Conservation (phyloP, 306 rosid species). For the Cucurbita moschata region DNA sequence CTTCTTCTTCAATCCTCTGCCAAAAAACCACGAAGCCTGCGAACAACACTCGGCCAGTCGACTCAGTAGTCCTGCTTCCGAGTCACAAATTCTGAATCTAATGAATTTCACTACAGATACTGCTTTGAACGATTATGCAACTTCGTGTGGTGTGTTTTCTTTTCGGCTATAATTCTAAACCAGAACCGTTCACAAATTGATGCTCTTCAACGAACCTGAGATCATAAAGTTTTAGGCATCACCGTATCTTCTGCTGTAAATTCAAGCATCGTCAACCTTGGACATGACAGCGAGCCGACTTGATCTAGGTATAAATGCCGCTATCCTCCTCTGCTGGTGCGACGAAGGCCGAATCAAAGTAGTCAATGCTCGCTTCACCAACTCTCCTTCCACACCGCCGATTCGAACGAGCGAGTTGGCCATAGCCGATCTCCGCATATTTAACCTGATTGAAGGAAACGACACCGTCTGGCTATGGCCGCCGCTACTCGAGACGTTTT, state of each 20-base stretch:
- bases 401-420: constrained; percentile 80
- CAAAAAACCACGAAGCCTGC: background rate
- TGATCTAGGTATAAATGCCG: constrained; percentile 47
- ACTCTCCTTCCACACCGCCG: constrained; percentile 88
- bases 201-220: constrained; percentile 6
- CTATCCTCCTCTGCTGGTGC: constrained; percentile 66
- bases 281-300: constrained; percentile 72
- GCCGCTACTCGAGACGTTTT: constrained; percentile 13
- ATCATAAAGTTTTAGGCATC: constrained; percentile 19
- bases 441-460: constrained; percentile 41
- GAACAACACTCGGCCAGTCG: constrained; percentile 22
- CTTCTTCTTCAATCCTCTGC: constrained; percentile 8
- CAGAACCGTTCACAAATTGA: background rate
- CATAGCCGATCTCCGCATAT: constrained; percentile 97
- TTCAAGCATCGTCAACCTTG: constrained; percentile 36
- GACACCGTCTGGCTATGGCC: constrained; percentile 16
- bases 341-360: constrained; percentile 86
- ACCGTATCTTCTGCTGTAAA: constrained; percentile 27
- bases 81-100: background rate
- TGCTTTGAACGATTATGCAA: background rate
- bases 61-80: background rate
- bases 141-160: background rate
- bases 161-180: background rate
- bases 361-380: constrained; percentile 77
- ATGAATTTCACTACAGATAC: background rate